Conservation (phyloP, 139 green algal species). For the Tetradesmus obliquus region DNA sequence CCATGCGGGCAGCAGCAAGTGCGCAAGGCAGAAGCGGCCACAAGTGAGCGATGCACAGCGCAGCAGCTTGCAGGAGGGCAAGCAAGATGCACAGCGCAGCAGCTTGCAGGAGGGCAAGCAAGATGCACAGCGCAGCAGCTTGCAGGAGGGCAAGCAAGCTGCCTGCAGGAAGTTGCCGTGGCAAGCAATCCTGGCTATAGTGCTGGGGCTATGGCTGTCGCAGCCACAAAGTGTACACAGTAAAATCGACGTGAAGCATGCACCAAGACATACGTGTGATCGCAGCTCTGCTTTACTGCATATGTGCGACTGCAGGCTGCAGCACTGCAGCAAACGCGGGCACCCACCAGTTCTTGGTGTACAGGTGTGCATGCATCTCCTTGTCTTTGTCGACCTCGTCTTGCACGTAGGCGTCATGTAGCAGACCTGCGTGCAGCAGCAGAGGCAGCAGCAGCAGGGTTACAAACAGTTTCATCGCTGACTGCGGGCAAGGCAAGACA, state of each 20-base stretch:
- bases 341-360: slow-evolving; percentile 32
- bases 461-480: background rate
- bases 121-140: background rate
- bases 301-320: background rate
- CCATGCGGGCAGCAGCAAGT: background rate
- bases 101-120: background rate
- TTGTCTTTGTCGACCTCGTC: background rate
- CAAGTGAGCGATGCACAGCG: background rate
- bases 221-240: no score
- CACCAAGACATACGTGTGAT: no score
- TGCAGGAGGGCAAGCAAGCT: background rate
- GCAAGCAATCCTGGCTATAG: no score
- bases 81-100: background rate
- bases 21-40: background rate
- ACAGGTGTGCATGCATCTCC: slow-evolving; percentile 32
- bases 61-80: background rate
- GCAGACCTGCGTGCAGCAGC: slow-evolving; percentile 7
- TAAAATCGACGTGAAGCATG: no score
- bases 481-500: background rate
- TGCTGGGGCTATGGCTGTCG: no score
- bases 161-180: no score
- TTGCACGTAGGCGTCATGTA: slow-evolving; percentile 11
- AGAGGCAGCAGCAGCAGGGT: background rate
- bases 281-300: background rate
- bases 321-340: background rate